Evolutionary conservation across 331 rosid genomes (phyloP).

Genomic region (Rosa hybrid): DNA sequence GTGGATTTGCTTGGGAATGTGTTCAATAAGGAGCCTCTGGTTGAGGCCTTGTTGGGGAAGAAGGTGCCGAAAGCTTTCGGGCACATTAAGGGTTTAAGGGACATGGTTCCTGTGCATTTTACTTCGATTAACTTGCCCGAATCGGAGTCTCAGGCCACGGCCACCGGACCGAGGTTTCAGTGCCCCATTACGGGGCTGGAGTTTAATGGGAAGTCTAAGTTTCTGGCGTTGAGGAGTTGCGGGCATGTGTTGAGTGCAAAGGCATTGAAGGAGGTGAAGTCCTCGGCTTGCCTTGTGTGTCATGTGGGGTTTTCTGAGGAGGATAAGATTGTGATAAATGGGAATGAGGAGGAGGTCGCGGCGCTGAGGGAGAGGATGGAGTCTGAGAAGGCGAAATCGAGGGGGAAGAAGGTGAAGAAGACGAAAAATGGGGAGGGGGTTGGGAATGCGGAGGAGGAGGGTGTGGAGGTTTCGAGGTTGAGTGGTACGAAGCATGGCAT

Average conservation of each 20-base stretch:
- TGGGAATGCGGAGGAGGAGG: conserved; percentile 31
- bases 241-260: conserved; percentile 93
- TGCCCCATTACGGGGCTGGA: conserved; percentile 88
- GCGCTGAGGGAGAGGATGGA: conserved; percentile 80
- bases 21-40: conserved; percentile 79
- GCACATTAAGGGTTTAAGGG: conserved; percentile 83
- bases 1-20: conserved; percentile 75
- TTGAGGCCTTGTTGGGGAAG: conserved; percentile 79
- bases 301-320: conserved; percentile 51
- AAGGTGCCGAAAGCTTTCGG: conserved; percentile 87
- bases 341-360: conserved; percentile 81
- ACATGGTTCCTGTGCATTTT: conserved; percentile 66
- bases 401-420: conserved; percentile 48
- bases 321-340: conserved; percentile 79
- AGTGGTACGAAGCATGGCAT: conserved; percentile 77
- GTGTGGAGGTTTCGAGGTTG: conserved; percentile 45
- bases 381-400: conserved; percentile 55
- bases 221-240: conserved; percentile 70
- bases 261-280: conserved; percentile 85
- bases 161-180: conserved; percentile 50
- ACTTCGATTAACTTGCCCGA: conserved; percentile 39
- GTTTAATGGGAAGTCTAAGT: conserved; percentile 80
- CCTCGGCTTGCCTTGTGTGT: conserved; percentile 71
- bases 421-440: conserved; percentile 48
- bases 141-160: not conserved